Evolutionary conservation across 106 monocot genomes (phyloP).

Genomic region (Apostasia ramifera): DNA sequence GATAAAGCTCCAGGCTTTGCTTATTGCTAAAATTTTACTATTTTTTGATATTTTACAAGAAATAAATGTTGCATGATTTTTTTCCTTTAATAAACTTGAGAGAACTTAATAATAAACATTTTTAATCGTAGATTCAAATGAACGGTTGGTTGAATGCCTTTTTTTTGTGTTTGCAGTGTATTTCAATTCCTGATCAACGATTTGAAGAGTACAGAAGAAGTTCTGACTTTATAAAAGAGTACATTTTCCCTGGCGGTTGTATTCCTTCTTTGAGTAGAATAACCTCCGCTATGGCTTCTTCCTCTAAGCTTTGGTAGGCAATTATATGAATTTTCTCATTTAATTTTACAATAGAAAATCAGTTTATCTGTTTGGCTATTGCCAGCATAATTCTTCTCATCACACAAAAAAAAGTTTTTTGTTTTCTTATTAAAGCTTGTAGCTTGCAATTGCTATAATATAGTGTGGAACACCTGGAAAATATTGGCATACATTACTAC

Average conservation of each 20-base stretch:
- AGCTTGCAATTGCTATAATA: background rate
- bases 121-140: too few species aligned
- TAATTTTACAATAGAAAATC: too few species aligned
- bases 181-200: conserved; percentile 81
- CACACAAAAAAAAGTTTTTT: too few species aligned
- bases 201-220: conserved; percentile 88
- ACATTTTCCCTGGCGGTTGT: conserved; percentile 88
- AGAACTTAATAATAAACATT: too few species aligned
- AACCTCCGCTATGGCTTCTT: conserved; percentile 78
- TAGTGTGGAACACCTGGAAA: conserved; percentile 90
- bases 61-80: background rate
- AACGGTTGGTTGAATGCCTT: background rate
- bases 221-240: conserved; percentile 88
- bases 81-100: background rate
- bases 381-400: too few species aligned
- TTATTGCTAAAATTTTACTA: background rate
- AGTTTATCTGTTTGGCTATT: too few species aligned
- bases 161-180: conserved; percentile 45
- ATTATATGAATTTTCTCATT: background rate
- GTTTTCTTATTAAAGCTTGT: background rate
- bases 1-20: too few species aligned
- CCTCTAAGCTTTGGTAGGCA: conserved; percentile 71
- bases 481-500: conserved; percentile 85
- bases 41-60: background rate
- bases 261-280: conserved; percentile 82